phyloP scores from a whole-genome alignment of 768 basidiomycete genomes.

The Russula abietina region DNA sequence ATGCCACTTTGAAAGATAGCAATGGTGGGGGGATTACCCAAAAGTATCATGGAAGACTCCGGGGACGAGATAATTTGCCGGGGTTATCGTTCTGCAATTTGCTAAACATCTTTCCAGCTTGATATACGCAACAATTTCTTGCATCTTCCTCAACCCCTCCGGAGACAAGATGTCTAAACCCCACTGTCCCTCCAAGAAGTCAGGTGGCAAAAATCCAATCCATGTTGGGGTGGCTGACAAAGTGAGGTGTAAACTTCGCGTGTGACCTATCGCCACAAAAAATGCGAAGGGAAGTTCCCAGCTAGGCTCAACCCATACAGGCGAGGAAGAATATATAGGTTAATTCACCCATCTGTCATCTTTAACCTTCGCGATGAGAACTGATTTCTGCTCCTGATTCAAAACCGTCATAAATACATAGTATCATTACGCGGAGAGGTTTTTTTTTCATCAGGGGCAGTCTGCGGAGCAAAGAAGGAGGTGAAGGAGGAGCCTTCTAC shows the following conservation, averaged over 20 bases:
- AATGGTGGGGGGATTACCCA: no score
- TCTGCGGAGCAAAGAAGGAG: background rate
- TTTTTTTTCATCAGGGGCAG: background rate
- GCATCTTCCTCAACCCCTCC: background rate
- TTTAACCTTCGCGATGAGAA: background rate
- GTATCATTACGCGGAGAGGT: no score
- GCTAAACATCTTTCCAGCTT: no score
- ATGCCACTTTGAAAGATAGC: no score
- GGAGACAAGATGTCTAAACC: conserved; percentile 3
- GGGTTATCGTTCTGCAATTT: no score
- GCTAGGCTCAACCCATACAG: conserved; percentile 8
- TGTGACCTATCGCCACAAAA: conserved; percentile 1
- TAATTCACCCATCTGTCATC: background rate
- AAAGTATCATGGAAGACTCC: no score
- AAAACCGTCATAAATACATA: background rate
- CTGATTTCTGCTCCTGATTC: background rate
- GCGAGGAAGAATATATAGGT: background rate
- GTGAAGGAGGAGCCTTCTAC: background rate
- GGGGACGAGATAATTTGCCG: no score
- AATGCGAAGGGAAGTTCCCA: conserved; percentile 3
- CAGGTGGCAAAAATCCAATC: background rate
- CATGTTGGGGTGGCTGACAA: background rate
- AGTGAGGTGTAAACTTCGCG: background rate
- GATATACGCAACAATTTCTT: conserved; percentile 2
- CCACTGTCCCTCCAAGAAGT: conserved; percentile 2